A percentile compares a stretch with the other conserved stretches of the same genome.
These are phyloP conservation scores for Mortierella sp. DNA, from an alignment of 371 early-diverging fungal species.

Conservation along the genomic window DNA sequence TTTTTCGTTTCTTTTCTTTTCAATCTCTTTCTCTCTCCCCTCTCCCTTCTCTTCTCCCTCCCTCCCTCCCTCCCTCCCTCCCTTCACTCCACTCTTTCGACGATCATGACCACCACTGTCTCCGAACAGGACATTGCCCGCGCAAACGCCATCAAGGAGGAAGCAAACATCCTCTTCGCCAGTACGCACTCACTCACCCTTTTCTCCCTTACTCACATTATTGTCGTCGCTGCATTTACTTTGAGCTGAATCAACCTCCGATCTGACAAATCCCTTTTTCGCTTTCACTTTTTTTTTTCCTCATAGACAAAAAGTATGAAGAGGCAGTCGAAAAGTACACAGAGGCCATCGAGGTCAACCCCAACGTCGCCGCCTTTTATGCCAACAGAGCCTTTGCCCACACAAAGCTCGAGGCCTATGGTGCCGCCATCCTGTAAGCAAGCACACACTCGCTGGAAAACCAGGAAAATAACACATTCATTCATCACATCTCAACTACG, in stretches of 20 bases:
- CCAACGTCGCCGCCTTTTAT: conserved; percentile 88
- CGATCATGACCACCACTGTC: conserved; percentile 36
- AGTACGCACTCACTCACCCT: conserved; percentile 56
- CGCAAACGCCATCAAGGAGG: conserved; percentile 79
- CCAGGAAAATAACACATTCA: neutral
- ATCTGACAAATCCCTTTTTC: neutral
- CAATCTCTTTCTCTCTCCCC: neutral
- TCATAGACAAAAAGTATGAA: conserved; percentile 77
- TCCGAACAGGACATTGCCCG: conserved; percentile 63
- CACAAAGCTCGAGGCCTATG: conserved; percentile 90
- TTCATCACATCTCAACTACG: neutral
- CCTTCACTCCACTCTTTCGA: neutral
- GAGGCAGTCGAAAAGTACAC: conserved; percentile 90
- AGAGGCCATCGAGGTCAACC: conserved; percentile 86
- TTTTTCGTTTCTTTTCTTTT: neutral
- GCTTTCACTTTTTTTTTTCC: neutral
- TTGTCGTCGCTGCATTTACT: neutral
- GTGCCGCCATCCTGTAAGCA: conserved; percentile 84
- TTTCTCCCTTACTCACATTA: neutral
- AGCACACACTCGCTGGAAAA: neutral
- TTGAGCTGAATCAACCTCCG: neutral
- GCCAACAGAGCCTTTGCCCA: conserved; percentile 95
- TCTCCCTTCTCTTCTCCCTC: conserved; percentile 4
- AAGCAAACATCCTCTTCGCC: conserved; percentile 83
- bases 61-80: conserved; percentile 2